phyloP scores from a whole-genome alignment of 2,329 filamentous ascomycete genomes.

The Beauveria pseudobassiana region DNA sequence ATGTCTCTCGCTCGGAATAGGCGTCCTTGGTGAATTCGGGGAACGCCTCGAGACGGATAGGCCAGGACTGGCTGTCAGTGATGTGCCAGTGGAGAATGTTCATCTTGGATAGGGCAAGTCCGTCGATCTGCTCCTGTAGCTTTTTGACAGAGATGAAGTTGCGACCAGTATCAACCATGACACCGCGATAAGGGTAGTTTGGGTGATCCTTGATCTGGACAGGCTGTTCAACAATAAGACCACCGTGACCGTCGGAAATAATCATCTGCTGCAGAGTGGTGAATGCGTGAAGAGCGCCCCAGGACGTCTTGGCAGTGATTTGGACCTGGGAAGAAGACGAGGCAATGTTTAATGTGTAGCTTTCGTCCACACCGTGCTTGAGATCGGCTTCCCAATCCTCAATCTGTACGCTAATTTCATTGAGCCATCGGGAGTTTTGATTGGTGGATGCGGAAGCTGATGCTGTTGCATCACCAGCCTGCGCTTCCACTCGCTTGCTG shows the following conservation, averaged over 20 bases:
- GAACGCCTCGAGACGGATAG: constrained; percentile 39
- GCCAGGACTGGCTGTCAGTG: constrained; percentile 49
- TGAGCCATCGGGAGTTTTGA: constrained; percentile 23
- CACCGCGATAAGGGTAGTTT: constrained; percentile 45
- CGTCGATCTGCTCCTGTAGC: constrained; percentile 46
- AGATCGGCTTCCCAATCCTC: constrained; percentile 37
- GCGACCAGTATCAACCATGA: constrained; percentile 47
- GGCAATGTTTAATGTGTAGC: constrained; percentile 41
- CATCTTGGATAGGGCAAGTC: constrained; percentile 47
- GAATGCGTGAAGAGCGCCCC: constrained; percentile 48
- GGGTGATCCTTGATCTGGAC: constrained; percentile 43
- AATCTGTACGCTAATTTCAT: constrained; percentile 37
- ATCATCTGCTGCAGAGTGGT: constrained; percentile 50
- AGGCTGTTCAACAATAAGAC: constrained; percentile 43
- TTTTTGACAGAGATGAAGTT: constrained; percentile 46
- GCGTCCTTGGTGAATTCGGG: constrained; percentile 47
- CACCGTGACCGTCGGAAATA: constrained; percentile 36
- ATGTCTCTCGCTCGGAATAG: constrained; percentile 42
- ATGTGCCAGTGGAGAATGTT: constrained; percentile 53
- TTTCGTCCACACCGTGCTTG: constrained; percentile 49
- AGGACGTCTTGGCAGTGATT: constrained; percentile 42
- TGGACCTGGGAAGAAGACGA: constrained; percentile 31
- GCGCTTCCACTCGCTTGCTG: constrained; percentile 19
- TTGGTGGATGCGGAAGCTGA: not conserved
- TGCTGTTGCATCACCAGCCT: not conserved